phyloP scores from a whole-genome alignment of 768 basidiomycete species.

The Exidia glandulosa region DNA sequence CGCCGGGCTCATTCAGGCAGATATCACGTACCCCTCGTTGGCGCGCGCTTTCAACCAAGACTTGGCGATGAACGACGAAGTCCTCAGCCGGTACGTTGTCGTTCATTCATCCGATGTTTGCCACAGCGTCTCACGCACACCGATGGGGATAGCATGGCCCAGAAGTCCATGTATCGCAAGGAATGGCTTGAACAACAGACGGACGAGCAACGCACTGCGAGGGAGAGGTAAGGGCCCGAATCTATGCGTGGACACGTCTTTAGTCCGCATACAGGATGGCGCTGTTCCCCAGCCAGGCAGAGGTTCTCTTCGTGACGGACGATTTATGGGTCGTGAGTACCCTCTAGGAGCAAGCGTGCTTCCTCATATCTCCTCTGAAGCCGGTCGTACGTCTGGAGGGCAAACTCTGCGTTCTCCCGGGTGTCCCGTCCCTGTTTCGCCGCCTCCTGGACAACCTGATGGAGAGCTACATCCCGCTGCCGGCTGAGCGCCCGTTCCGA shows the following conservation, averaged over 20 bases:
- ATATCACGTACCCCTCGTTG: constrained; percentile 84
- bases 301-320: constrained; percentile 66
- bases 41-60: constrained; percentile 70
- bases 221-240: constrained; percentile 25
- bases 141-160: too few species aligned
- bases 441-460: constrained; percentile 60
- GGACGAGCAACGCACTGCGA: constrained; percentile 63
- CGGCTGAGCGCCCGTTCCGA: constrained; percentile 62
- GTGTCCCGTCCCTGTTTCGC: constrained; percentile 77
- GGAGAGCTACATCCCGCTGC: constrained; percentile 54
- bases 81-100: constrained; percentile 17
- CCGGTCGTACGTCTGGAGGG: constrained; percentile 79
- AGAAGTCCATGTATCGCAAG: constrained; percentile 42
- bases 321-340: constrained; percentile 77
- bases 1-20: constrained; percentile 23
- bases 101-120: background rate
- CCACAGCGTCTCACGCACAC: too few species aligned
- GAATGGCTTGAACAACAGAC: constrained; percentile 48
- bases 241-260: background rate
- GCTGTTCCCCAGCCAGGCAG: constrained; percentile 67
- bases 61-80: constrained; percentile 58
- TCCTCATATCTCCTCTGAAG: constrained; percentile 23
- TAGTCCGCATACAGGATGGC: constrained; percentile 54
- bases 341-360: background rate
- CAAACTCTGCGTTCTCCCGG: constrained; percentile 86